Percentiles rank a stretch among this genome's conserved stretches.
Evolutionary conservation across 1,284 basidiomycete genomes (phyloP).

Genomic region (Cryptococcus neoformans): DNA sequence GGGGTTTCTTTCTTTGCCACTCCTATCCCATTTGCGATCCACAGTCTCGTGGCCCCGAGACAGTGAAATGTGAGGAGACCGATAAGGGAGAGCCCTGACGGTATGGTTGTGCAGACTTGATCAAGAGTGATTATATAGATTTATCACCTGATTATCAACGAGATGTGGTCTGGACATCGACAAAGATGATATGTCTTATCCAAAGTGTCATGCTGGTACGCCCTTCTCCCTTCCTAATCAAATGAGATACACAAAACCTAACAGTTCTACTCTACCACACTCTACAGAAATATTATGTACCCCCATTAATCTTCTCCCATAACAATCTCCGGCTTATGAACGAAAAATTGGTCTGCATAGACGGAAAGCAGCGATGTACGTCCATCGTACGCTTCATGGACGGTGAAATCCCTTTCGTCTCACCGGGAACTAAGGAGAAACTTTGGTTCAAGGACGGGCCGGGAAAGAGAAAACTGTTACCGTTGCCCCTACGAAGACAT

Average conservation of each 20-base stretch:
- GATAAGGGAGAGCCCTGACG: neutral
- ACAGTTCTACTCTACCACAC: neutral
- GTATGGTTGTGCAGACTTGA: conserved; percentile 22
- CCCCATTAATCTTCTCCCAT: conserved; percentile 43
- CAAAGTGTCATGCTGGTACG: conserved; percentile 38
- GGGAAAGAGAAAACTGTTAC: conserved; percentile 18
- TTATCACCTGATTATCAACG: conserved; percentile 43
- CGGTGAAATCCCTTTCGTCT: conserved; percentile 36
- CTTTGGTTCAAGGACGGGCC: conserved; percentile 28
- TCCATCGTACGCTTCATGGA: conserved; percentile 39
- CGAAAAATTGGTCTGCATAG: conserved; percentile 38
- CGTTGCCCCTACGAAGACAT: conserved; percentile 21
- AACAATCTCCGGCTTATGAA: conserved; percentile 5
- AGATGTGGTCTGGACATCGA: conserved; percentile 42
- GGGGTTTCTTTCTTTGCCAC: conserved; percentile 7
- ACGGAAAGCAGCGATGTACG: conserved; percentile 48
- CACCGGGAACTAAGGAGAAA: conserved; percentile 24
- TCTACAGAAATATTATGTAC: conserved; percentile 44
- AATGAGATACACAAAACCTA: conserved; percentile 6
- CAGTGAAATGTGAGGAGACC: neutral
- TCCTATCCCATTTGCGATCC: neutral
- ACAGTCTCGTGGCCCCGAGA: neutral
- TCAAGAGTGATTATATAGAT: conserved; percentile 33
- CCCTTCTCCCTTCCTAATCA: neutral
- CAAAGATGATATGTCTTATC: conserved; percentile 30